Evolutionary conservation across 306 rosid genomes (phyloP).

Genomic region (Sesbania bispinosa): DNA sequence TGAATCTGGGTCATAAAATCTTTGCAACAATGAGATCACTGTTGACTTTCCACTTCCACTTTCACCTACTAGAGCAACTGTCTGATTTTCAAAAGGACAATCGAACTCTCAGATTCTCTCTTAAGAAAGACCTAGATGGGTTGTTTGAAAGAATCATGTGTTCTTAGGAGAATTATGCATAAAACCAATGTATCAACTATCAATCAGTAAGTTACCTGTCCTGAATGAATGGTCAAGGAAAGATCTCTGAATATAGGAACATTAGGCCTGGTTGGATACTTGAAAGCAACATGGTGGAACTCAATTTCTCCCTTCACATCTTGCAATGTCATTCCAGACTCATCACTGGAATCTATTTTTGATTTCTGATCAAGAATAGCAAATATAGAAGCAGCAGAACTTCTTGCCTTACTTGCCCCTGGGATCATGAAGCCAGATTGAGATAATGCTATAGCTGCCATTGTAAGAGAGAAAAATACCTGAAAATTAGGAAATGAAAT

Average conservation of each 20-base stretch:
- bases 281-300: constrained; percentile 56
- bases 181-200: not conserved
- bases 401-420: constrained; percentile 52
- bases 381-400: constrained; percentile 58
- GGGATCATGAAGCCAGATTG: constrained; percentile 52
- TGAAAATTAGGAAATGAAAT: constrained; percentile 21
- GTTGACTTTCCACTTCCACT: constrained; percentile 91
- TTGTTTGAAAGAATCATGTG: not conserved
- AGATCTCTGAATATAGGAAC: constrained; percentile 58
- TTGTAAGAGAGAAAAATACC: constrained; percentile 62
- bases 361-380: too few species aligned
- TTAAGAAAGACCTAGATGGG: not conserved
- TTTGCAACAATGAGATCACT: constrained; percentile 62
- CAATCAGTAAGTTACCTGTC: constrained; percentile 52
- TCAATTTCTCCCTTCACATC: constrained; percentile 62
- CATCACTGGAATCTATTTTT: constrained; percentile 51
- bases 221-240: constrained; percentile 56
- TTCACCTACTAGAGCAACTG: constrained; percentile 78
- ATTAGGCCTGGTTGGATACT: constrained; percentile 63
- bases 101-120: constrained; percentile 16
- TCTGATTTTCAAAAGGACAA: constrained; percentile 38
- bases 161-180: not conserved
- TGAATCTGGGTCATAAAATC: constrained; percentile 68
- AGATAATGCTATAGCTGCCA: constrained; percentile 54
- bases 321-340: constrained; percentile 42